Base-by-base conservation (phyloP, 2,329 filamentous ascomycete species). In the Pestalotiopsis fici region DNA sequence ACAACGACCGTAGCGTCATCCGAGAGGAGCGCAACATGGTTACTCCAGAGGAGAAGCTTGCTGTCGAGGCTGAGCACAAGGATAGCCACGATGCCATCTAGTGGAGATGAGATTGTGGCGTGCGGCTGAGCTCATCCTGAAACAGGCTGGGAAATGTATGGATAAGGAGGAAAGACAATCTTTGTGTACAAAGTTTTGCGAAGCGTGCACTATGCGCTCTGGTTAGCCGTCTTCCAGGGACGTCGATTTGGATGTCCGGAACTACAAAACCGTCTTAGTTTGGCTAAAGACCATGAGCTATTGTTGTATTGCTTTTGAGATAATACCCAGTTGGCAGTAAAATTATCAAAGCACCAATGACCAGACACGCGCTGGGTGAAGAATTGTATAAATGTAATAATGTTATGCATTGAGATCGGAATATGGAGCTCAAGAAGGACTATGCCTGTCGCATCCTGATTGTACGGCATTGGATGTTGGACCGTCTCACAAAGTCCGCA, bases 21-120 rank as follows among this genome's bases (percentile, higher is more conserved):
- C 71, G 70, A 39, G 68, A 75, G 43, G 80, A 82, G 74, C 77
- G 74, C 47, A 77, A 77, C 69, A 68, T 78, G 66, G 60, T 77
- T n/a, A 75, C 74, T 57, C 72, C 75, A 3, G 76, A 78, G 56
- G 78, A 81, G 70, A 79, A 80, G 74, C 66, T 78, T 39, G 74
- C 67, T 12, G 61, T 74, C 62, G 27, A 31, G n/a, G 57, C 25
- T 54, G 73, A 74, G 47, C 71, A 75, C 59, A 71, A 74, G 66
- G 69, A 69, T 25, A 65, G 63, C 37, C 56, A 50, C 35, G 62
- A 56, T 15, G 43, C 21, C 15, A 37, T 63, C 21, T 63, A 50
- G 39, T 63, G 43, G 60, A 47, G 12, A 15, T 43, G 37, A 63
- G 23, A 37, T 60, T 47, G 55, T 27, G 59, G 15, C 43, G 21